These are phyloP conservation scores for Nicotiana paniculata DNA, from an alignment of 257 asterid species.

Conservation along the genomic window DNA sequence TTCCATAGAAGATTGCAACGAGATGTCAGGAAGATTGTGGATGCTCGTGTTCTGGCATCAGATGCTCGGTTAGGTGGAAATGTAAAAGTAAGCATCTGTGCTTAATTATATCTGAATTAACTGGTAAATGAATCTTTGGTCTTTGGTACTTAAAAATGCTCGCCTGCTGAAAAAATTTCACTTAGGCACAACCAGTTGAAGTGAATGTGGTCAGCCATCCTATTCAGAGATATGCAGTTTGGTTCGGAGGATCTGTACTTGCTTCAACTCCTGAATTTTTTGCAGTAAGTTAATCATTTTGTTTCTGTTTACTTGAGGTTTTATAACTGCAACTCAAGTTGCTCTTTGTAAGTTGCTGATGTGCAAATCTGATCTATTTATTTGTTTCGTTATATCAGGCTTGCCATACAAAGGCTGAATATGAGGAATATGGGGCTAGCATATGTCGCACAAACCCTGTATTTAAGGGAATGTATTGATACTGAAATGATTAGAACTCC, in stretches of 20 bases:
- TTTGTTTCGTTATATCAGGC: conserved; percentile 36
- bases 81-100: conserved; percentile 39
- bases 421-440: conserved; percentile 91
- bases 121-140: not conserved
- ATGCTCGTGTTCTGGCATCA: conserved; percentile 72
- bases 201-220: conserved; percentile 94
- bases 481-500: conserved; percentile 8
- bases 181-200: conserved; percentile 84
- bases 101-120: not conserved
- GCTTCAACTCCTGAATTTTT: conserved; percentile 93
- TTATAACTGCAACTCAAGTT: not conserved
- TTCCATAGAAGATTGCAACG: conserved; percentile 85
- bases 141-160: not conserved
- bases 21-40: conserved; percentile 79
- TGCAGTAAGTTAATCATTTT: conserved; percentile 37
- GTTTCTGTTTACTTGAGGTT: not conserved
- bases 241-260: conserved; percentile 99
- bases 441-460: conserved; percentile 94
- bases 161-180: conserved; percentile 2
- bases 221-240: conserved; percentile 91
- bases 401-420: conserved; percentile 98
- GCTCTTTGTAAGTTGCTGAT: not conserved
- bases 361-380: not conserved
- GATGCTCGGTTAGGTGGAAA: conserved; percentile 64
- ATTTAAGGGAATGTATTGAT: conserved; percentile 94